These are phyloP conservation scores for Tricholoma bakamatsutake DNA, from an alignment of 768 basidiomycete genomes.

Conservation along the genomic window DNA sequence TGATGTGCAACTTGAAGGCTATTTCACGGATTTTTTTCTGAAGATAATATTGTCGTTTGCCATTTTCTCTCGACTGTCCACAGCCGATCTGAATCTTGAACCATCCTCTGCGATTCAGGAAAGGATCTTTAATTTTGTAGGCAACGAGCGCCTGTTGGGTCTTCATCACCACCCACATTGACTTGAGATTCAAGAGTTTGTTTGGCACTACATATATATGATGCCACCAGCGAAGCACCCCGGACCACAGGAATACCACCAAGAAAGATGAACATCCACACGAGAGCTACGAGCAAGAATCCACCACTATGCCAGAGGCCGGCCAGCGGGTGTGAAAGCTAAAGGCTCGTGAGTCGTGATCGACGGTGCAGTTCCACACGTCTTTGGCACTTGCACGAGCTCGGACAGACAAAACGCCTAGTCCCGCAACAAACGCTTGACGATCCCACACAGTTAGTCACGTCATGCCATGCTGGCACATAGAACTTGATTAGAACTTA, in stretches of 20 bases:
- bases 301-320: slow-evolving; percentile 70
- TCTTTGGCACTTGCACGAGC: slow-evolving; percentile 48
- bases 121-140: too few species aligned
- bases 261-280: slow-evolving; percentile 76
- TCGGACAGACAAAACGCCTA: slow-evolving; percentile 81
- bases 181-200: too few species aligned
- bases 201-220: too few species aligned
- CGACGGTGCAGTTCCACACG: slow-evolving; percentile 41
- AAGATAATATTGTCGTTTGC: too few species aligned
- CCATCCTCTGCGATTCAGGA: too few species aligned
- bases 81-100: too few species aligned
- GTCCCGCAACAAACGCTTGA: slow-evolving; percentile 54
- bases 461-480: slow-evolving; percentile 48
- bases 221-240: too few species aligned
- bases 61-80: too few species aligned
- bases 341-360: slow-evolving; percentile 56
- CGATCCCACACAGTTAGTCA: slow-evolving; percentile 53
- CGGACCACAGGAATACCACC: slow-evolving; percentile 53
- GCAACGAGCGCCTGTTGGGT: too few species aligned
- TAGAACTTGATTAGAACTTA: slow-evolving; percentile 56
- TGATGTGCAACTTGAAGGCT: too few species aligned
- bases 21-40: too few species aligned
- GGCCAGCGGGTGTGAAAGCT: slow-evolving; percentile 41
- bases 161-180: too few species aligned
- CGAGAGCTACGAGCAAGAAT: slow-evolving; percentile 79